Evolutionary conservation across 2,329 filamentous ascomycete genomes (phyloP).

Genomic region (Chaetomiaceae sp.): DNA sequence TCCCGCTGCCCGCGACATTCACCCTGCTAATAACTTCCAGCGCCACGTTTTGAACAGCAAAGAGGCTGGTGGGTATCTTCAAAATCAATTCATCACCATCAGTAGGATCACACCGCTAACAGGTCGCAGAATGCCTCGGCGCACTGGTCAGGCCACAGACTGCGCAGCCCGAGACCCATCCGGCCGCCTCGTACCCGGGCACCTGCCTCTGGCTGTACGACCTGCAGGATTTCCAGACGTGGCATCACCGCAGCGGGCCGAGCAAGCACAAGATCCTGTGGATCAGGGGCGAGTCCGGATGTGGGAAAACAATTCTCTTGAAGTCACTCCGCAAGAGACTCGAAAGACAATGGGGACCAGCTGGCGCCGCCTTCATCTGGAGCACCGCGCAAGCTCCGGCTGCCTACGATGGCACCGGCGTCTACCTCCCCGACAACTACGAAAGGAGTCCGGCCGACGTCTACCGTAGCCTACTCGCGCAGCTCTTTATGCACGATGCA

Average conservation of each 20-base stretch:
- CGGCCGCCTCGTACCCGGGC: constrained; percentile 23
- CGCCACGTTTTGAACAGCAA: constrained; percentile 21
- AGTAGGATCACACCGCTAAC: neutral
- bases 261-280: constrained; percentile 28
- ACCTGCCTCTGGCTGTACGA: constrained; percentile 31
- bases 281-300: constrained; percentile 28
- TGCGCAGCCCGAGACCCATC: constrained; percentile 16
- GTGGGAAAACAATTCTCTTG: constrained; percentile 29
- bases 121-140: constrained; percentile 20
- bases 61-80: constrained; percentile 18
- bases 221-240: constrained; percentile 27
- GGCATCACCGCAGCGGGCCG: constrained; percentile 26
- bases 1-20: too few relatives aligned
- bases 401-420: constrained; percentile 19
- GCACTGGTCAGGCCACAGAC: constrained; percentile 16
- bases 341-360: constrained; percentile 25
- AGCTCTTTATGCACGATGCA: constrained; percentile 28
- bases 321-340: constrained; percentile 25
- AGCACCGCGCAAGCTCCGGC: constrained; percentile 22
- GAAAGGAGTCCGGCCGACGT: constrained; percentile 20
- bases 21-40: constrained; percentile 11
- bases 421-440: constrained; percentile 17
- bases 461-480: constrained; percentile 27
- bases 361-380: constrained; percentile 26
- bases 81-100: neutral